A percentile compares a stretch with the other conserved stretches of the same genome.
These are phyloP conservation scores for Apiospora saccharicola DNA, from an alignment of 2,329 filamentous ascomycete genomes.

Conservation along the genomic window DNA sequence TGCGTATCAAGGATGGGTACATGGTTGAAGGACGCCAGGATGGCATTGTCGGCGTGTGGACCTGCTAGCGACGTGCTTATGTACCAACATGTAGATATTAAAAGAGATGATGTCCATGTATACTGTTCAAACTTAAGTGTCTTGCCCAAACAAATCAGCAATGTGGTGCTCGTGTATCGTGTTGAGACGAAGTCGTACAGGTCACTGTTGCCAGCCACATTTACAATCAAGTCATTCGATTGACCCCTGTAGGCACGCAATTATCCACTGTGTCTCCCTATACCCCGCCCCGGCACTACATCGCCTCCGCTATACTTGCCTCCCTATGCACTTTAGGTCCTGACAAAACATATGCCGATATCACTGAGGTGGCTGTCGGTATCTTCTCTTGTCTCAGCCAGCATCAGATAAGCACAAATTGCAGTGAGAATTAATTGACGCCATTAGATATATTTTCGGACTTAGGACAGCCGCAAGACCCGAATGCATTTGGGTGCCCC, in stretches of 20 bases:
- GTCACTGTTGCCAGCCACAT: background rate
- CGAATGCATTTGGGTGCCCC: background rate
- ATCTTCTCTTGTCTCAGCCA: too few relatives aligned
- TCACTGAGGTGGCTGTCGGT: too few relatives aligned
- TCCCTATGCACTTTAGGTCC: background rate
- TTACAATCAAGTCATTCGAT: background rate
- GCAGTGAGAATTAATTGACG: background rate
- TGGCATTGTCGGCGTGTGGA: constrained; percentile 89
- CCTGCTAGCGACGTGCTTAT: constrained; percentile 34
- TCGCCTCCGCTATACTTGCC: background rate
- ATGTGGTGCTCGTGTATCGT: background rate
- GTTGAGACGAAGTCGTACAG: background rate
- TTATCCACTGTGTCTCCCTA: background rate
- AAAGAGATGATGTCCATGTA: constrained; percentile 6
- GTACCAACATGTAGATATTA: constrained; percentile 21
- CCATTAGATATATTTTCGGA: constrained; percentile 3
- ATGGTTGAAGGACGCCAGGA: constrained; percentile 88
- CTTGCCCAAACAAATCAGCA: background rate
- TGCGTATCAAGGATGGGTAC: constrained; percentile 93
- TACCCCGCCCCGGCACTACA: background rate
- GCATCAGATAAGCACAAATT: background rate
- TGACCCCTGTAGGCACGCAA: background rate
- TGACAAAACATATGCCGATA: too few relatives aligned
- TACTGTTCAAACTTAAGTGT: background rate
- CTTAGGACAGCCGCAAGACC: background rate